Evolutionary conservation across 1,284 basidiomycete species (phyloP), one percentile per base, ranked within the genome.

Genomic region (Apiotrichum brassicae): DNA sequence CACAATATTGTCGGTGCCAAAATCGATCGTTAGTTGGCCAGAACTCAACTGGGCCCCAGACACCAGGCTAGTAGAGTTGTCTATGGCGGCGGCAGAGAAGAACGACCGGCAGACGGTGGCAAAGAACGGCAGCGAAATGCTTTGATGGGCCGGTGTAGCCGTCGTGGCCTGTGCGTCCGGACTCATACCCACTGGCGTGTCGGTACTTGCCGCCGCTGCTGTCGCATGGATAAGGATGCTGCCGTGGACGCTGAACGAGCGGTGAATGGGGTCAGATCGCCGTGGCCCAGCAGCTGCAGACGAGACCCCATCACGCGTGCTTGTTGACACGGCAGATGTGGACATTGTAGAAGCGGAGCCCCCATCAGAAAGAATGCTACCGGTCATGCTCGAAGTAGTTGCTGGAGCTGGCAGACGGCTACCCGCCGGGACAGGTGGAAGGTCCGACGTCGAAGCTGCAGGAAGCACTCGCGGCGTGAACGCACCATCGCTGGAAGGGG

Each of bases 101-200:
- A 66, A 54, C 6, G 68, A 70, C 38, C 63, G 55, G 48, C 70
- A 71, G 33, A 72, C 64, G 4, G 68, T 68, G 5, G 70, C 70
- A 48, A 66, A 69, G 53, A 71, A 68, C 1, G 70, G 70, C 1
- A 72, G 48, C 18, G 53, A 57, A 51, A 71, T 25, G 40, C 54
- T 59, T 43, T 72, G 43, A 26, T 47, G 37, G 1, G 48, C 44
- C n/a, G 41, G 52, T 13, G 42, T 11, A 26, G 34, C 25, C 30
- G n/a, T n/a, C n/a, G 42, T 24, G 20, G 37, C 37, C 22, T 49
- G 40, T 2, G 41, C 39, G 36, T 43, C 33, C 6, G 28, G 18
- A 1, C 28, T 32, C 19, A 18, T 3, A 16, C 22, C 47, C 19
- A 36, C 40, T 8, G 25, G 25, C 23, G 18, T 28, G 28, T 18